Conservation (phyloP, 805 yeast species). For the Suhomyces tanzawaensis region DNA sequence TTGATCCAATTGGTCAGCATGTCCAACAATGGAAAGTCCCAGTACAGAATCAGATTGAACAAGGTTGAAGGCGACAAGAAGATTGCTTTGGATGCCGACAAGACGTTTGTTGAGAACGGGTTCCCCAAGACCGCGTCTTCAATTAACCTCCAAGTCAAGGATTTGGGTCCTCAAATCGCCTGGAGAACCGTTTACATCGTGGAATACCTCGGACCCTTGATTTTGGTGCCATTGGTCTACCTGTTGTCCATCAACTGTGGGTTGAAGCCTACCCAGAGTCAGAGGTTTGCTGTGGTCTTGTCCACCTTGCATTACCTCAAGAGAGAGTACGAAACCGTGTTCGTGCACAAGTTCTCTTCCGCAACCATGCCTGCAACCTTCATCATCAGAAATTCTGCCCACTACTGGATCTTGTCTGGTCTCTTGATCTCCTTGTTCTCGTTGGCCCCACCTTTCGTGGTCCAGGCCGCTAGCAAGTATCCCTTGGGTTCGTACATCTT, state of each 20-base stretch:
- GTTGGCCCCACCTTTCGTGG: constrained; percentile 33
- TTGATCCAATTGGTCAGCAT: constrained; percentile 44
- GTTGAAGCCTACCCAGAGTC: constrained; percentile 47
- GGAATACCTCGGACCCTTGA: constrained; percentile 87
- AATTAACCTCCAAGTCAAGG: constrained; percentile 65
- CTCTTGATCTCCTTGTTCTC: constrained; percentile 48
- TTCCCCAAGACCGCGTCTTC: constrained; percentile 30
- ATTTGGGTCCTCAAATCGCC: constrained; percentile 87
- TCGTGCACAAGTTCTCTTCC: constrained; percentile 80
- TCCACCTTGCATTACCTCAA: constrained; percentile 76
- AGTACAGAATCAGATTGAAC: constrained; percentile 45
- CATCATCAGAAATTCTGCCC: constrained; percentile 83
- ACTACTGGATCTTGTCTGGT: constrained; percentile 94
- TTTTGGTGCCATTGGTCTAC: constrained; percentile 73
- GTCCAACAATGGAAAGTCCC: constrained; percentile 39
- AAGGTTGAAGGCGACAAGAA: constrained; percentile 30
- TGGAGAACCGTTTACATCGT: constrained; percentile 89
- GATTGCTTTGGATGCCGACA: constrained; percentile 44
- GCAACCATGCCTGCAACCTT: constrained; percentile 91
- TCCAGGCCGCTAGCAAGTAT: constrained; percentile 4
- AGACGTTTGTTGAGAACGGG: constrained; percentile 47
- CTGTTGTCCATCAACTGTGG: constrained; percentile 34
- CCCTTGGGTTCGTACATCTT: constrained; percentile 8
- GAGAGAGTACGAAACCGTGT: constrained; percentile 84
- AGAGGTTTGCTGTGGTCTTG: constrained; percentile 51